A percentile compares a stretch with the other conserved stretches of the same genome.
Conservation (phyloP, 208 protist species). For the Leptomonas pyrrhocoris region DNA sequence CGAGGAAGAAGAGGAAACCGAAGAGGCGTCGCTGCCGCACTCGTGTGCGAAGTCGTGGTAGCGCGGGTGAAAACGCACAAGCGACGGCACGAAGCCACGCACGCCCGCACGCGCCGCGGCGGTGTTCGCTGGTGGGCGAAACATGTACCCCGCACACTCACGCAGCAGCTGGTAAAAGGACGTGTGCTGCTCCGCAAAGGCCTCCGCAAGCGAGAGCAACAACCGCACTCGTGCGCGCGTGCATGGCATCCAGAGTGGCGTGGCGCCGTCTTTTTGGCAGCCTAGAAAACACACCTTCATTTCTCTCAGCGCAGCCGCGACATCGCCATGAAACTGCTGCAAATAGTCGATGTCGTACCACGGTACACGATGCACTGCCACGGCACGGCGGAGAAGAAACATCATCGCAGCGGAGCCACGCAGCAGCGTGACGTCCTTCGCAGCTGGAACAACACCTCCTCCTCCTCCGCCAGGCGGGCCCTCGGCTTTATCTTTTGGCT, state of each 20-base stretch:
- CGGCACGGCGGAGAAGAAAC: conserved; percentile 59
- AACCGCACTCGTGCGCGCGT: conserved; percentile 58
- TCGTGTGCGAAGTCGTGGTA: conserved; percentile 60
- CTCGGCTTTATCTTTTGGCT: neutral
- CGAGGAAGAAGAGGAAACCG: no score
- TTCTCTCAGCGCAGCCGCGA: conserved; percentile 37
- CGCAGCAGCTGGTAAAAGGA: conserved; percentile 63
- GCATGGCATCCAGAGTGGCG: conserved; percentile 80
- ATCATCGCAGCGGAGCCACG: conserved; percentile 86
- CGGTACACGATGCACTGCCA: conserved; percentile 54
- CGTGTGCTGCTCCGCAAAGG: conserved; percentile 26
- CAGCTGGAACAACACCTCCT: neutral
- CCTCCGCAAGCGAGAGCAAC: conserved; percentile 51
- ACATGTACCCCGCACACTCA: conserved; percentile 52
- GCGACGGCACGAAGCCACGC: conserved; percentile 52
- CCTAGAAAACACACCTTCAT: conserved; percentile 67
- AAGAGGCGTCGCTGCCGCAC: neutral
- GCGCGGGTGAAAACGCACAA: conserved; percentile 63
- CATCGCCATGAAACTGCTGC: conserved; percentile 31
- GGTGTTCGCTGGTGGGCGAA: conserved; percentile 21
- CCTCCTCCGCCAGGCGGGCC: neutral
- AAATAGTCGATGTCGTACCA: conserved; percentile 74
- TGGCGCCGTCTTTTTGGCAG: conserved; percentile 54
- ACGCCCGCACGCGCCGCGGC: neutral
- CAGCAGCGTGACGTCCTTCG: conserved; percentile 26